These are phyloP conservation scores for Hordeum vulgare DNA, from an alignment of 176 grass and related monocot genomes.

Conservation along the genomic window DNA sequence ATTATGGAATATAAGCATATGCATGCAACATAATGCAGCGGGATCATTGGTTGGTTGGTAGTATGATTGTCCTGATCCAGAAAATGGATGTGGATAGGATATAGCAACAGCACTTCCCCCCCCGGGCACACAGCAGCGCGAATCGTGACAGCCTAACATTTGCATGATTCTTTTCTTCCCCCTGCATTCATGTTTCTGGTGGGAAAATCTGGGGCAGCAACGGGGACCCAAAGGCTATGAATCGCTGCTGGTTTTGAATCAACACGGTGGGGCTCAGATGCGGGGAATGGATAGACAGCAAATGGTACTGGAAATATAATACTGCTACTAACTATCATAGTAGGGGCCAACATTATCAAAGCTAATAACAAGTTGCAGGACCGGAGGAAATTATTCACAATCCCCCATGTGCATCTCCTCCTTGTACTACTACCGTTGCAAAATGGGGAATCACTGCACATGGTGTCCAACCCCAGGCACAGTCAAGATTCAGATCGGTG, in stretches of 20 bases:
- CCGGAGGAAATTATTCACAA: conserved; percentile 19
- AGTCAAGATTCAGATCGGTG: conserved; percentile 42
- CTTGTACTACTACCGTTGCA: conserved; percentile 38
- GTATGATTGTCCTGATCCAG: neutral
- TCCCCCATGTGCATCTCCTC: conserved; percentile 39
- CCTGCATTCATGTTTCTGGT: conserved; percentile 10
- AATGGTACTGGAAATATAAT: conserved; percentile 3
- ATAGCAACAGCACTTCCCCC: conserved; percentile 19
- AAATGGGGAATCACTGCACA: conserved; percentile 64
- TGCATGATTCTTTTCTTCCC: neutral
- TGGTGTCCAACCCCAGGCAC: conserved; percentile 33
- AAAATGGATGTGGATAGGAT: neutral
- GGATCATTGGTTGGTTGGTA: neutral
- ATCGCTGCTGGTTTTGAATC: conserved; percentile 22
- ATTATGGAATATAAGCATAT: conserved; percentile 2
- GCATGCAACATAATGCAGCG: conserved; percentile 17
- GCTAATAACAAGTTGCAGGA: conserved; percentile 34
- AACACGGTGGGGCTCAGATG: conserved; percentile 27
- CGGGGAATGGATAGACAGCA: conserved; percentile 28
- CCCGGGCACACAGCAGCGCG: conserved; percentile 4
- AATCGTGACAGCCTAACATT: conserved; percentile 19
- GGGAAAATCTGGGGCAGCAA: conserved; percentile 34
- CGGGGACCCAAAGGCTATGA: conserved; percentile 17
- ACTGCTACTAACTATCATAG: conserved; percentile 16
- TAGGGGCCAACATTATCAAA: conserved; percentile 13